Percentiles rank a stretch among this genome's conserved stretches.
Conservation (phyloP, 2,329 filamentous ascomycete genomes). For the Fusarium armeniacum region DNA sequence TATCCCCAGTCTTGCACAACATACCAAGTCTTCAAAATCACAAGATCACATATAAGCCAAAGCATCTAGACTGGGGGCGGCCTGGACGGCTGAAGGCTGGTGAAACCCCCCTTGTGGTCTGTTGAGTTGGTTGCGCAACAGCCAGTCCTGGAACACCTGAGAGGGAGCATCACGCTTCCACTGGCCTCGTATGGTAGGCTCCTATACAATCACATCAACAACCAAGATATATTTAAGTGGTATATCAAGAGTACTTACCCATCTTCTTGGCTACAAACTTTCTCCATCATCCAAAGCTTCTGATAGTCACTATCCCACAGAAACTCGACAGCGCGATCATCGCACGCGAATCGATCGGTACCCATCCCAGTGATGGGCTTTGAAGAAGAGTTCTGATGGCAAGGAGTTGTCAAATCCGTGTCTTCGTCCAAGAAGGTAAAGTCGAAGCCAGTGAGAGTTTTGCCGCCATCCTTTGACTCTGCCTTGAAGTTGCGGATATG, state of each 20-base stretch:
- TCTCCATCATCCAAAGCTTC: constrained; percentile 61
- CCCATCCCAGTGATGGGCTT: constrained; percentile 43
- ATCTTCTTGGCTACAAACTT: constrained; percentile 56
- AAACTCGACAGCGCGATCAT: constrained; percentile 59
- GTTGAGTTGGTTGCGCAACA: constrained; percentile 52
- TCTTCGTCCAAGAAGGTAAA: constrained; percentile 60
- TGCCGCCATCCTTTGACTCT: constrained; percentile 53
- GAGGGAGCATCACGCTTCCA: constrained; percentile 47
- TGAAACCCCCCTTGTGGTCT: constrained; percentile 50
- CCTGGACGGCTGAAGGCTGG: constrained; percentile 51
- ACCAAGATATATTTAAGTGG: not conserved
- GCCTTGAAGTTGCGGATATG: constrained; percentile 57
- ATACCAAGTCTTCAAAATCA: constrained; percentile 13
- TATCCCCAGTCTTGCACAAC: constrained; percentile 4
- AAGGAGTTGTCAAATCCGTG: constrained; percentile 59
- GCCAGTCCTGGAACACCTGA: constrained; percentile 40
- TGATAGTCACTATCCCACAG: constrained; percentile 54
- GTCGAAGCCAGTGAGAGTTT: constrained; percentile 52
- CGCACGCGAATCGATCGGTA: constrained; percentile 60
- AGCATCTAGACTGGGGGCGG: constrained; percentile 23
- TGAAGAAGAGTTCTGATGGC: constrained; percentile 61
- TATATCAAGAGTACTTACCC: constrained; percentile 52
- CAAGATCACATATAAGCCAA: constrained; percentile 6
- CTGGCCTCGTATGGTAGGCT: constrained; percentile 51
- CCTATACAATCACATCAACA: constrained; percentile 38